A percentile compares a stretch with the other conserved stretches of the same genome.
Evolutionary conservation across 345 rosid species (phyloP).

Genomic region (Citrus australasica): DNA sequence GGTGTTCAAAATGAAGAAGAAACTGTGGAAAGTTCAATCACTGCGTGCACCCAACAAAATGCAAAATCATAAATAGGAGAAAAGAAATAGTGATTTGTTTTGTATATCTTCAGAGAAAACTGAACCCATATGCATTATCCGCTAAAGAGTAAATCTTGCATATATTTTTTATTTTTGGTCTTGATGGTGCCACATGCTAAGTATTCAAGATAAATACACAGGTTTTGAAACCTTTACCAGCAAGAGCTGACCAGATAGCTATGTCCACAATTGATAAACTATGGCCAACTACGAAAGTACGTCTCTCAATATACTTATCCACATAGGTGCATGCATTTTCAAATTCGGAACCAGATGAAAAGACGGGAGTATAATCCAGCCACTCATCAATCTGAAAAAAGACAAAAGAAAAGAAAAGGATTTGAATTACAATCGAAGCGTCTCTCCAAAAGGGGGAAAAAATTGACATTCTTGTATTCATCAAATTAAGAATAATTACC

Average conservation of each 20-base stretch:
- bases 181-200: background rate
- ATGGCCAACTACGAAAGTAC: constrained; percentile 69
- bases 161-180: no score
- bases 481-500: constrained; percentile 26
- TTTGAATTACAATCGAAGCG: no score
- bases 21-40: background rate
- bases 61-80: background rate
- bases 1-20: background rate
- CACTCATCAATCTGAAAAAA: constrained; percentile 23
- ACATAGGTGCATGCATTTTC: constrained; percentile 69
- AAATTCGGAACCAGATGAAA: constrained; percentile 76
- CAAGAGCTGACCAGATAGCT: constrained; percentile 83
- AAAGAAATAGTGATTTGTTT: no score
- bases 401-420: background rate
- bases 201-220: background rate
- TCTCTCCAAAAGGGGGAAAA: no score
- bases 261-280: constrained; percentile 74
- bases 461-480: background rate
- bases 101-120: no score
- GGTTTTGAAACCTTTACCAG: constrained; percentile 44
- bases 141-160: no score
- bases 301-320: constrained; percentile 44
- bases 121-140: no score
- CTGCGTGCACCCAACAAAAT: background rate
- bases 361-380: constrained; percentile 52